phyloP scores from a whole-genome alignment of 2,329 filamentous ascomycete species.

The Purpureocillium takamizusanense region DNA sequence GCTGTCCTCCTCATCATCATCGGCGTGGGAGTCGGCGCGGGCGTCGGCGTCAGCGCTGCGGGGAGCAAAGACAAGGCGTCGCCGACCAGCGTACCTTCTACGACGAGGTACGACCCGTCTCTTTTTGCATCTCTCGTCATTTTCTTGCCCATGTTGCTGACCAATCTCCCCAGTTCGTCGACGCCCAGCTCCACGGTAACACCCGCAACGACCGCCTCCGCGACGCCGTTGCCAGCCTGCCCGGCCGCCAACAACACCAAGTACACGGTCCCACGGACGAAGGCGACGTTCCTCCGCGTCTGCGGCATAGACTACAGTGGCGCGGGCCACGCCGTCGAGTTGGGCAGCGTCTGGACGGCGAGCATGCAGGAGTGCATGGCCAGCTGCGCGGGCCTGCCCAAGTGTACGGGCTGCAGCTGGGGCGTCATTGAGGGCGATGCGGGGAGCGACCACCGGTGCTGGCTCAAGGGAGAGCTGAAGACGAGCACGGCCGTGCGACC shows the following conservation, averaged over 20 bases:
- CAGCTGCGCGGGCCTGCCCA: constrained; percentile 28
- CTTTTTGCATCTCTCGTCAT: not conserved
- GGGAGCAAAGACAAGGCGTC: constrained; percentile 11
- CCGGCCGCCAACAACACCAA: constrained; percentile 33
- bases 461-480: constrained; percentile 30
- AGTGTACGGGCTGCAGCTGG: constrained; percentile 35
- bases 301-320: constrained; percentile 38
- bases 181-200: constrained; percentile 1
- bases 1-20: constrained; percentile 20
- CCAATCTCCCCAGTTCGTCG: not conserved
- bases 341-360: constrained; percentile 24
- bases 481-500: constrained; percentile 18
- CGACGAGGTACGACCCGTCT: not conserved
- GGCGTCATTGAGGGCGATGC: constrained; percentile 31
- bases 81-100: constrained; percentile 5
- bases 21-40: constrained; percentile 31
- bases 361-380: constrained; percentile 35
- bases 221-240: constrained; percentile 23
- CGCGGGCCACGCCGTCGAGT: constrained; percentile 21
- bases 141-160: not conserved
- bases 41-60: constrained; percentile 27
- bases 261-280: constrained; percentile 30
- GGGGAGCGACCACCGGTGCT: constrained; percentile 30
- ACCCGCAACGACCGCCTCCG: constrained; percentile 6
- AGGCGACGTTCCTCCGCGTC: constrained; percentile 30